Evolutionary conservation across 148 eudicot genomes (phyloP), one percentile per base, ranked within the genome.

Genomic region (Camellia lanceoleosa): DNA sequence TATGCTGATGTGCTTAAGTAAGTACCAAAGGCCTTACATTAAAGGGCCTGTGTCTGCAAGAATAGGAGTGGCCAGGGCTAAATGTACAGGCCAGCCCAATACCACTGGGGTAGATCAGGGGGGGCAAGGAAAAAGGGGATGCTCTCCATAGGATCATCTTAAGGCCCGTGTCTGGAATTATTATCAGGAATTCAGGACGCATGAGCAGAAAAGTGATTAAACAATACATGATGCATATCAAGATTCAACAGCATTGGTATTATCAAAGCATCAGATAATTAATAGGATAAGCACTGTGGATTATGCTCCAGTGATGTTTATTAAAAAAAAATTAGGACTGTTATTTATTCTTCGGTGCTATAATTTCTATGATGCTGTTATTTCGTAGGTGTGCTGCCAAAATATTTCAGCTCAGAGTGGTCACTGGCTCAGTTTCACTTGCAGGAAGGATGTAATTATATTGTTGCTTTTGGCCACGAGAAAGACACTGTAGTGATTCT

Each of bases 381-480:
- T 78, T 52, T 71, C 86, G 84, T 90, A 83, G 94, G 94, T 62
- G 89, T 89, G 65, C 83, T 91, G 77, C 94, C 94, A 60, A 89
- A 84, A 73, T 91, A 91, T 80, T 91, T 91, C 85, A 87, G 88
- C 69, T 91, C 92, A 43, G 90, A 89, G 81, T 87, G 94, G 94
- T 91, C 94, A 5, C 78, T 91, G 77, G 94, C 94, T 55, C 88
- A 88, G 80, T 86, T 91, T 65, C 94, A 74, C 77, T 84, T 91
- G 87, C 86, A 79, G 58, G 94, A 89, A 84, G 87, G 91, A 78
- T 67, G 74, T 72, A 86, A 79, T 77, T 85, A 89, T 71, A 78
- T 85, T 49, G 92, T 88, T 66, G 83, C 91, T 64, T 89, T 91
- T 80, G 91, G 92, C 59, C 88, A 88, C 54, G 85, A 91, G 82